Percentiles rank a stretch among this genome's conserved stretches.
Evolutionary conservation across 148 eudicot species (phyloP).

Genomic region (Dysphania ambrosioides): DNA sequence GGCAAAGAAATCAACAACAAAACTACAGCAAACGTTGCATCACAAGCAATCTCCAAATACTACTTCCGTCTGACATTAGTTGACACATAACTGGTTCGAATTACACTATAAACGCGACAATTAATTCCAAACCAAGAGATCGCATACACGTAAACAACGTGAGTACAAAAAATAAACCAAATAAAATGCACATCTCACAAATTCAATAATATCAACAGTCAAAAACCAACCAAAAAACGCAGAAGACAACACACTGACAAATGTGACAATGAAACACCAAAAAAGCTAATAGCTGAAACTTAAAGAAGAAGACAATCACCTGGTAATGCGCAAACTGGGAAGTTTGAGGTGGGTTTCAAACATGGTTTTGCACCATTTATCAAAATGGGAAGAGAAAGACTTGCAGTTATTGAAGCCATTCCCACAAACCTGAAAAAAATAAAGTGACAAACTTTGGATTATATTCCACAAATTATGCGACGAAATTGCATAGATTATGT

Average conservation of each 20-base stretch:
- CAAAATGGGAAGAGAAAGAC: constrained; percentile 45
- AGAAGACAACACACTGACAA: background rate
- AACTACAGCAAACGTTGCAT: background rate
- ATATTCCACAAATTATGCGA: background rate
- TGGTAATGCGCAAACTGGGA: constrained; percentile 28
- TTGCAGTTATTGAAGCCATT: constrained; percentile 71
- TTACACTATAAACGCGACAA: background rate
- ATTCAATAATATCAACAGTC: constrained; percentile 2
- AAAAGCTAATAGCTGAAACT: background rate
- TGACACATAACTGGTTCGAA: background rate
- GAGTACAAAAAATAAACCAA: background rate
- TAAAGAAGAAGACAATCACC: constrained; percentile 29
- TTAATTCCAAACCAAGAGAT: background rate
- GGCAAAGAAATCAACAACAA: background rate
- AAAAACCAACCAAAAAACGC: background rate
- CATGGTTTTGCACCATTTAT: constrained; percentile 43
- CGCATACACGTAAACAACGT: background rate
- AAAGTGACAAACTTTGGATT: background rate
- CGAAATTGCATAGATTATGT: background rate
- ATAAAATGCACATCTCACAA: background rate
- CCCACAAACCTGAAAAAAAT: constrained; percentile 17
- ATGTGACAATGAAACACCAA: too few species aligned
- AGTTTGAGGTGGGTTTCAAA: constrained; percentile 31
- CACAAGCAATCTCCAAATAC: background rate
- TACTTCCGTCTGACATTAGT: background rate